phyloP scores from a whole-genome alignment of 768 basidiomycete genomes.

The Lentinus tigrinus region DNA sequence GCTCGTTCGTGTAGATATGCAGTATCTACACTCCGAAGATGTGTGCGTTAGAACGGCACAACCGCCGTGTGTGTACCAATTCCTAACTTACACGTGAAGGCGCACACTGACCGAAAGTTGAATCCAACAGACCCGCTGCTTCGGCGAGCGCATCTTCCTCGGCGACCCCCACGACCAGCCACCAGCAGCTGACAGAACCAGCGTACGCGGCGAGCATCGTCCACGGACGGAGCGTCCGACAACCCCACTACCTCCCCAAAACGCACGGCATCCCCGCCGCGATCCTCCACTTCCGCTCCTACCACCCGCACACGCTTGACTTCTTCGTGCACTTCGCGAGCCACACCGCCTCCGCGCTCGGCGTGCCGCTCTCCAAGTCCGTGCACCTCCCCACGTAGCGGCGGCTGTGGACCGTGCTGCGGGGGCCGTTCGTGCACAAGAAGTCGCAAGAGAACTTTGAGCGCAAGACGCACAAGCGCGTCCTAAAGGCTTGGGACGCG shows the following conservation, averaged over 20 bases:
- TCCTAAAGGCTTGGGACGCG: too few relatives aligned
- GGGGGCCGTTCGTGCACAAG: too few relatives aligned
- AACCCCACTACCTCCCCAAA: conserved; percentile 54
- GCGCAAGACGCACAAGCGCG: too few relatives aligned
- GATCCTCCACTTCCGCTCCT: conserved; percentile 78
- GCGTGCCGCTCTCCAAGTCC: conserved; percentile 70
- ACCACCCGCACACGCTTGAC: conserved; percentile 64
- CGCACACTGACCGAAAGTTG: too few relatives aligned
- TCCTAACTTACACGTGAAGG: neutral
- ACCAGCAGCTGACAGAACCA: conserved; percentile 29
- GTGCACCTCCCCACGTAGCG: conserved; percentile 67
- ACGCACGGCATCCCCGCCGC: conserved; percentile 78
- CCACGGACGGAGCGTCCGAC: conserved; percentile 58
- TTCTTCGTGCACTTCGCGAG: conserved; percentile 82
- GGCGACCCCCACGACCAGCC: neutral
- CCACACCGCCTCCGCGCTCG: conserved; percentile 83
- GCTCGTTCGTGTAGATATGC: neutral
- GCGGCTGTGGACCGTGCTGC: too few relatives aligned
- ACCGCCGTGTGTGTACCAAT: neutral
- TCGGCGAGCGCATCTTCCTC: conserved; percentile 2
- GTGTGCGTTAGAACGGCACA: neutral
- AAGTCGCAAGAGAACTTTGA: too few relatives aligned
- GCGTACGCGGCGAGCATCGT: conserved; percentile 52
- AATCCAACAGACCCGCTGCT: neutral
- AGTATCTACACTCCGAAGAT: neutral